Evolutionary conservation across 306 rosid species (phyloP), one percentile per base, ranked within the genome.

Genomic region (Pyrus communis): DNA sequence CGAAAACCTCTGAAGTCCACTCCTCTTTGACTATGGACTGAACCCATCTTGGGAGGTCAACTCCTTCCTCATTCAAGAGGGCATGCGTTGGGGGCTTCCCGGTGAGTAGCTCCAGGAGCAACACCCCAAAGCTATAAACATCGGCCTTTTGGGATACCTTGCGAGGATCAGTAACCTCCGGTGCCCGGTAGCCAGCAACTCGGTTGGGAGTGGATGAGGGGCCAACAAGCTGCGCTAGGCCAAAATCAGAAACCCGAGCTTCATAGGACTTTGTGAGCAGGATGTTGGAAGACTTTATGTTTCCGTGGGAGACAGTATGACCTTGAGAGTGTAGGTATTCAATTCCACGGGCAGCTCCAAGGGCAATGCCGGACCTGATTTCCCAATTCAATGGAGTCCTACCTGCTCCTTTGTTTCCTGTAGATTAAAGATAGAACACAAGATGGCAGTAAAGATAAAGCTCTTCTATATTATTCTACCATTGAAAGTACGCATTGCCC

Each of bases 381-480:
- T 86, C 89, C 89, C 89, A 86, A 54, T 78, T 86, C 80, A 86
- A 58, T 58, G 89, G 89, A 59, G 87, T 83, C 79, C 89, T 78
- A 1, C 87, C 83, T 45, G 87, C 89, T 72, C 89, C 89, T 78
- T 75, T 86, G 82, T 81, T 86, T 73, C 89, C 89, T 86, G 81
- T 19, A 77, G 7, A 25, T 58, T 19, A 66, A 54, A 46, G 67
- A 31, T 9, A 67, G 59, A 51, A 42, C 19, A 4, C 11, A 35
- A 59, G 71, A 69, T 25, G 35, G 38, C 10, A 55, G 71, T 51
- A 55, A 73, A 51, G 23, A 73, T 62, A 62, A 27, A 62, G 38
- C 14, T 28, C 67, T 14, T 7, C 7, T 21, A 9, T n/a, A n/a
- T 42, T 12, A 33, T 55, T 1, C 13, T 72, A 33, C 2, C 33